Conservation (phyloP, 345 rosid species). For the Dipteronia dyeriana region DNA sequence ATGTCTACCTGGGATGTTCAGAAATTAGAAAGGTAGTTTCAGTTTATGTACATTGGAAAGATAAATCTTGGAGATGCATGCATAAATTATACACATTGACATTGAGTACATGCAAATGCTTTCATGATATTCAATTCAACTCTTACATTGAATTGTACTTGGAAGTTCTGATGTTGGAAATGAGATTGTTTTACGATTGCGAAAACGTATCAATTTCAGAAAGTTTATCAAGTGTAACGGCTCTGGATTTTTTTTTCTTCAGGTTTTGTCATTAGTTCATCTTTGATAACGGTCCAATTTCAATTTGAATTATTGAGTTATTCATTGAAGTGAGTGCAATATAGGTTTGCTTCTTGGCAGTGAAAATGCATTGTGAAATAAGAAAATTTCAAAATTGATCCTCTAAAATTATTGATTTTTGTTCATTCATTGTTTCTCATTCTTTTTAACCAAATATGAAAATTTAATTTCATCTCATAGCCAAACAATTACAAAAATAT, state of each 20-base stretch:
- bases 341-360: neutral
- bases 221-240: neutral
- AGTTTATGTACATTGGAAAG: neutral
- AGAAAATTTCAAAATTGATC: no score
- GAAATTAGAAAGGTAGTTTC: neutral
- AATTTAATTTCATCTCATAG: no score
- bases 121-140: neutral
- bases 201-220: neutral
- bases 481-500: no score
- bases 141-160: neutral
- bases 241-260: no score
- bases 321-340: no score
- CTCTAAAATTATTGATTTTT: no score
- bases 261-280: neutral
- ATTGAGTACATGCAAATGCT: slow-evolving; percentile 8
- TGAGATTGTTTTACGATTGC: neutral
- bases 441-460: no score
- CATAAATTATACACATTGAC: slow-evolving; percentile 10
- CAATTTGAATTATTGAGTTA: neutral
- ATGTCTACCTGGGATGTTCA: neutral
- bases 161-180: neutral
- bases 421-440: no score
- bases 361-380: neutral
- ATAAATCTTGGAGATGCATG: slow-evolving; percentile 3
- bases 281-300: neutral